Percentiles rank a stretch among this genome's conserved stretches.
Conservation (phyloP, 2,329 filamentous ascomycete species). For the Neofusicoccum sp. region DNA sequence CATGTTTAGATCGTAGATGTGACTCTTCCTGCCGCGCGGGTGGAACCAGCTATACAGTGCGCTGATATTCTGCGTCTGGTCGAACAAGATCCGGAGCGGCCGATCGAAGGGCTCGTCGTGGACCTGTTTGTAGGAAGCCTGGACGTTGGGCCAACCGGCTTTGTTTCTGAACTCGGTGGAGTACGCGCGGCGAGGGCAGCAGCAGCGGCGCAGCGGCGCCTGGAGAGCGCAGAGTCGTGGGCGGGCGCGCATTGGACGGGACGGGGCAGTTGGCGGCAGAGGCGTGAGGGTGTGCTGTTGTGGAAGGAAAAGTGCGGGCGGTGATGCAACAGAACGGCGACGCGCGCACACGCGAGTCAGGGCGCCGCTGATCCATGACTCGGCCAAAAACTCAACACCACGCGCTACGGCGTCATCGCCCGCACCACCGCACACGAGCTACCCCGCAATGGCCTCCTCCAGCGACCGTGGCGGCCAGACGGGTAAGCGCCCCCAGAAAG, state of each 20-base stretch:
- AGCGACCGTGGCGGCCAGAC: constrained; percentile 10
- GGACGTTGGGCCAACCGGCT: neutral
- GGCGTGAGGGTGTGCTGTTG: too few relatives aligned
- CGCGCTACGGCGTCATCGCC: constrained; percentile 8
- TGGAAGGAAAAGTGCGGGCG: neutral
- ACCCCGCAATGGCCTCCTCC: constrained; percentile 16
- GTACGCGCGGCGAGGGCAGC: neutral
- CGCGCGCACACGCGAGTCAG: neutral
- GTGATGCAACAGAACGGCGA: neutral
- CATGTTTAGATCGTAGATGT: neutral
- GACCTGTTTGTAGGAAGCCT: neutral
- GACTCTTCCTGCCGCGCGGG: neutral
- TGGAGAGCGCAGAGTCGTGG: neutral
- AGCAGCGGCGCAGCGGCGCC: neutral
- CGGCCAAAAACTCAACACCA: constrained; percentile 17
- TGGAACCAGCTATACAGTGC: constrained; percentile 2
- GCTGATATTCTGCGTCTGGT: neutral
- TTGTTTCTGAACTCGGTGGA: too few relatives aligned
- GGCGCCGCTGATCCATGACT: constrained; percentile 3
- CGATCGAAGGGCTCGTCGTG: neutral
- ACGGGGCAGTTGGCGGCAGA: neutral
- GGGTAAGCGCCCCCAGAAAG: neutral
- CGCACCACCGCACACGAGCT: neutral
- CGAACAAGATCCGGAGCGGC: neutral
- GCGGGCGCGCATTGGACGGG: neutral